These are phyloP conservation scores for Fraxinus sp. DNA, from an alignment of 305 asterid genomes.

Conservation along the genomic window DNA sequence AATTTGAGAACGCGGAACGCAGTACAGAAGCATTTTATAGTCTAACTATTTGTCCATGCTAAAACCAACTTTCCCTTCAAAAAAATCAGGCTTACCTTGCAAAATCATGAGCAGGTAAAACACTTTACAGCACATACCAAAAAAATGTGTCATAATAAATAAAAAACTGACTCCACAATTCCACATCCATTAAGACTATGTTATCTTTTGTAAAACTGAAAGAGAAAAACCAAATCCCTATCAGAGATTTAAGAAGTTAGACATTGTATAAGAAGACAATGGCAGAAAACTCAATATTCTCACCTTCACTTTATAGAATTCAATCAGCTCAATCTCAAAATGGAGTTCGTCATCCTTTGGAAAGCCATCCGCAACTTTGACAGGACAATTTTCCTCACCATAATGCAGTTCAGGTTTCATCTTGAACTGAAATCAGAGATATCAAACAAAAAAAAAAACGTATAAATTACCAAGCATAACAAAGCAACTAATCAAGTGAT, in stretches of 20 bases:
- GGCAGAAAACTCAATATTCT: conserved; percentile 33
- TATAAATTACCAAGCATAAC: background rate
- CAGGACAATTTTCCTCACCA: conserved; percentile 86
- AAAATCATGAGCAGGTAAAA: background rate
- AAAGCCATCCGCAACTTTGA: conserved; percentile 66
- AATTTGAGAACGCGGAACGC: background rate
- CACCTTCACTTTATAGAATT: conserved; percentile 85
- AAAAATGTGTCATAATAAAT: no score
- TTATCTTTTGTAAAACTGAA: background rate
- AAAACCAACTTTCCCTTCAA: background rate
- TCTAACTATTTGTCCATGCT: background rate
- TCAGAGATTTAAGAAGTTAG: background rate
- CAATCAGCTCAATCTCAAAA: conserved; percentile 90
- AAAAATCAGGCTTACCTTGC: background rate
- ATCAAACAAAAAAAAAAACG: background rate
- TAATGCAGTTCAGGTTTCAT: conserved; percentile 94
- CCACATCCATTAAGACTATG: background rate
- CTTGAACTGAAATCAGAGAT: conserved; percentile 63
- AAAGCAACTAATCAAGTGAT: background rate
- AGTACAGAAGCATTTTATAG: background rate
- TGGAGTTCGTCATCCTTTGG: conserved; percentile 94
- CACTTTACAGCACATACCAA: background rate
- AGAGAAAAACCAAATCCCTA: background rate
- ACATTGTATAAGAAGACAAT: background rate
- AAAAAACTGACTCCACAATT: background rate